Conservation (phyloP, 2,329 filamentous ascomycete species). For the Colletotrichum noveboracense region DNA sequence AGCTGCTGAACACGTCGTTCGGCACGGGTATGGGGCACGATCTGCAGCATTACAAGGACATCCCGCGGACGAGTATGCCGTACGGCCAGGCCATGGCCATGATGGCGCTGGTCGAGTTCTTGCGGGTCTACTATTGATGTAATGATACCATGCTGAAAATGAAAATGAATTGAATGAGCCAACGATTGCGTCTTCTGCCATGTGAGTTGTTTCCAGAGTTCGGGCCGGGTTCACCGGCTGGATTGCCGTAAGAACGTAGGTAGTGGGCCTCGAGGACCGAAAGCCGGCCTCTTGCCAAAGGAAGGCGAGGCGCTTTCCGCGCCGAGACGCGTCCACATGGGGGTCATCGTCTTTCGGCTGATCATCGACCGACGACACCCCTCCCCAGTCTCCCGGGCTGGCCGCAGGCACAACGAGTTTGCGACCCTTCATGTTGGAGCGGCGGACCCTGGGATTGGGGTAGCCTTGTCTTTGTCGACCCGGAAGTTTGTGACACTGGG, state of each 20-base stretch:
- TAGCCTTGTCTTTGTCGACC: not conserved
- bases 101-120: slow-evolving; percentile 78
- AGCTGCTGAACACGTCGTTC: slow-evolving; percentile 77
- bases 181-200: not conserved
- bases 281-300: not conserved
- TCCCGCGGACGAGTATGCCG: slow-evolving; percentile 79
- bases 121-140: slow-evolving; percentile 51
- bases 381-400: not conserved
- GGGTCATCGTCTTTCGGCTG: not conserved
- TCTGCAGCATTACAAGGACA: slow-evolving; percentile 79
- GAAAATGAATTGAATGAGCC: not conserved
- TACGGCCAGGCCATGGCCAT: slow-evolving; percentile 88
- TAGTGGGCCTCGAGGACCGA: not conserved
- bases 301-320: not conserved
- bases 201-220: not conserved
- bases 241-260: not conserved
- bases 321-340: too few relatives aligned
- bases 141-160: slow-evolving; percentile 22
- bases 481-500: not conserved
- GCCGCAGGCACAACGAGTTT: not conserved
- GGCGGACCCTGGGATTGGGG: not conserved
- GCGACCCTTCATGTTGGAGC: not conserved
- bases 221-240: not conserved
- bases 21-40: slow-evolving; percentile 79
- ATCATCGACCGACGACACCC: not conserved